Conservation (phyloP, 345 rosid species). For the Draba incana region DNA sequence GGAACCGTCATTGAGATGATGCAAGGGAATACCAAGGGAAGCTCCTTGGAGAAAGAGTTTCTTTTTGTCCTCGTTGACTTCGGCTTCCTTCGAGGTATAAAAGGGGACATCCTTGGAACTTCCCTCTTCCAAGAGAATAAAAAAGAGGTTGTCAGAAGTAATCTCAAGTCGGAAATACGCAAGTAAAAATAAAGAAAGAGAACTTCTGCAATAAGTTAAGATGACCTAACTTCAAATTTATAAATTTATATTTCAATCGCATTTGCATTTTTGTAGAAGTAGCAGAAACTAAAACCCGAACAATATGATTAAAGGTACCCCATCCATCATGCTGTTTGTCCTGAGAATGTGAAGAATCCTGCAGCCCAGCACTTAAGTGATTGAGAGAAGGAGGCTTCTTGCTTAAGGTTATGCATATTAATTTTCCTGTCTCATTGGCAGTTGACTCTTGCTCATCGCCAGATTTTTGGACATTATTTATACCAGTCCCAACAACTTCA, state of each 20-base stretch:
- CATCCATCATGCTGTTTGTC: slow-evolving; percentile 44
- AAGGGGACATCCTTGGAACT: slow-evolving; percentile 51
- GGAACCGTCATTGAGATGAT: slow-evolving; percentile 80
- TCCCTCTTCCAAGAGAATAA: slow-evolving; percentile 44
- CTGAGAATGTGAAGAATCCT: slow-evolving; percentile 42
- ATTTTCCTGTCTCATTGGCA: slow-evolving; percentile 37
- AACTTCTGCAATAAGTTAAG: slow-evolving; percentile 17
- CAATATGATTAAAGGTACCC: slow-evolving; percentile 46
- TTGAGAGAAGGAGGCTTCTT: slow-evolving; percentile 56
- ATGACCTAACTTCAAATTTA: slow-evolving; percentile 15
- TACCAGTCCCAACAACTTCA: slow-evolving; percentile 32
- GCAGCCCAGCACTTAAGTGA: slow-evolving; percentile 45
- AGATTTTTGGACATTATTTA: slow-evolving; percentile 28
- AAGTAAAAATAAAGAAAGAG: neutral
- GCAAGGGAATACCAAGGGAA: slow-evolving; percentile 60
- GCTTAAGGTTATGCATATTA: slow-evolving; percentile 53
- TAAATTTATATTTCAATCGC: neutral
- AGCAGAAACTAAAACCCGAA: slow-evolving; percentile 26
- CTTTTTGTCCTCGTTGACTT: slow-evolving; percentile 40
- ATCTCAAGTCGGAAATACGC: slow-evolving; percentile 25
- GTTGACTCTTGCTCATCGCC: slow-evolving; percentile 38
- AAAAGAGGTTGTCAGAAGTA: slow-evolving; percentile 43
- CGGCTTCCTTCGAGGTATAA: slow-evolving; percentile 41
- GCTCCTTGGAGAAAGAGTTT: slow-evolving; percentile 44
- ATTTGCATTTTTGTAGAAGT: slow-evolving; percentile 13